Evolutionary conservation across 371 early-diverging fungal genomes (phyloP).

Genomic region (Sporodiniella umbellata): DNA sequence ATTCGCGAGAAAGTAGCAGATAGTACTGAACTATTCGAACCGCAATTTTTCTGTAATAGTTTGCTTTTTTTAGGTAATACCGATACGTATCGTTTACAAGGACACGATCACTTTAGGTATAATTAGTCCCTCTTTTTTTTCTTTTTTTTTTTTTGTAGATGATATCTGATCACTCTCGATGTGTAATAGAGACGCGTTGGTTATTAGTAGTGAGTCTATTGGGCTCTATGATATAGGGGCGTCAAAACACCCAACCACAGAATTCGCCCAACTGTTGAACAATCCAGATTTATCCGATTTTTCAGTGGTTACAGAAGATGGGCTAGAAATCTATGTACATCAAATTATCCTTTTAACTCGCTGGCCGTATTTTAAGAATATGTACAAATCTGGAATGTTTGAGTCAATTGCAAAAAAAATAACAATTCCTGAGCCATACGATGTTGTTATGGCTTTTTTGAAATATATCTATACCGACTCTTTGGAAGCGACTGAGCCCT

Average conservation of each 20-base stretch:
- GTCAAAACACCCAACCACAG: slow-evolving; percentile 30
- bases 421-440: slow-evolving; percentile 51
- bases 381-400: slow-evolving; percentile 54
- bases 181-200: slow-evolving; percentile 40
- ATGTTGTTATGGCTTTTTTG: slow-evolving; percentile 54
- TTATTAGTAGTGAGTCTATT: slow-evolving; percentile 53
- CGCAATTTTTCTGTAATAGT: slow-evolving; percentile 14
- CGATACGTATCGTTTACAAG: slow-evolving; percentile 49
- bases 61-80: slow-evolving; percentile 52
- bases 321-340: slow-evolving; percentile 52
- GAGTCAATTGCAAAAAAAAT: slow-evolving; percentile 50
- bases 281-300: slow-evolving; percentile 59
- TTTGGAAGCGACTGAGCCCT: slow-evolving; percentile 40
- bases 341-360: slow-evolving; percentile 59
- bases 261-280: slow-evolving; percentile 49
- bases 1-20: slow-evolving; percentile 18
- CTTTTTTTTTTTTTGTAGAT: background rate
- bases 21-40: background rate
- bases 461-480: slow-evolving; percentile 62
- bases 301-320: slow-evolving; percentile 38
- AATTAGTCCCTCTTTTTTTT: background rate
- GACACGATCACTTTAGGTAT: slow-evolving; percentile 57
- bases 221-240: slow-evolving; percentile 55
- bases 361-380: slow-evolving; percentile 64
- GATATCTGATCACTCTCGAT: background rate